These are phyloP conservation scores for Fomitopsis palustris DNA, from an alignment of 1,284 basidiomycete genomes.

Conservation along the genomic window DNA sequence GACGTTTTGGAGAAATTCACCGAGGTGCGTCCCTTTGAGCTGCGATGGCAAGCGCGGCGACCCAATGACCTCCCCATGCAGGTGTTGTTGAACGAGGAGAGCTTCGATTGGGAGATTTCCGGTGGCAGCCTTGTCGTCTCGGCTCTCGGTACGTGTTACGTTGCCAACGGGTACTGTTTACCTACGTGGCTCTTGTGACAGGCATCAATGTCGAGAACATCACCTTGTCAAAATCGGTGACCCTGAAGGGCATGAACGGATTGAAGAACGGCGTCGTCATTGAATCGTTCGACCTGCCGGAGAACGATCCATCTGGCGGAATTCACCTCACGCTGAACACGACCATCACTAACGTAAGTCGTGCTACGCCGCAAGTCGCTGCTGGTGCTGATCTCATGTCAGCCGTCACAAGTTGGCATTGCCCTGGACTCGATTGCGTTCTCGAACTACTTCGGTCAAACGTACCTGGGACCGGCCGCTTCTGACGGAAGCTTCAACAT, in stretches of 20 bases:
- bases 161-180: no score
- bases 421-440: neutral
- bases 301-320: neutral
- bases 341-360: neutral
- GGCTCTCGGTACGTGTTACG: neutral
- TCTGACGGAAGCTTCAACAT: neutral
- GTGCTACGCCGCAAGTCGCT: neutral
- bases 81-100: neutral
- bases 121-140: neutral
- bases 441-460: neutral
- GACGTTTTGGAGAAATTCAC: neutral
- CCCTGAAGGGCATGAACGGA: neutral
- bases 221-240: neutral
- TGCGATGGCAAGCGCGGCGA: neutral
- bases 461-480: neutral
- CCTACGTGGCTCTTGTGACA: no score
- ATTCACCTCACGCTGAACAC: neutral
- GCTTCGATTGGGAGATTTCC: neutral
- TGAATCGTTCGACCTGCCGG: neutral
- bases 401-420: neutral
- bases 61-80: neutral
- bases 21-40: neutral
- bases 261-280: neutral
- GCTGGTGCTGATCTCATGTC: neutral
- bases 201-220: constrained; percentile 1